Evolutionary conservation across 305 asterid genomes (phyloP).

Genomic region (Fraxinus baroniana): DNA sequence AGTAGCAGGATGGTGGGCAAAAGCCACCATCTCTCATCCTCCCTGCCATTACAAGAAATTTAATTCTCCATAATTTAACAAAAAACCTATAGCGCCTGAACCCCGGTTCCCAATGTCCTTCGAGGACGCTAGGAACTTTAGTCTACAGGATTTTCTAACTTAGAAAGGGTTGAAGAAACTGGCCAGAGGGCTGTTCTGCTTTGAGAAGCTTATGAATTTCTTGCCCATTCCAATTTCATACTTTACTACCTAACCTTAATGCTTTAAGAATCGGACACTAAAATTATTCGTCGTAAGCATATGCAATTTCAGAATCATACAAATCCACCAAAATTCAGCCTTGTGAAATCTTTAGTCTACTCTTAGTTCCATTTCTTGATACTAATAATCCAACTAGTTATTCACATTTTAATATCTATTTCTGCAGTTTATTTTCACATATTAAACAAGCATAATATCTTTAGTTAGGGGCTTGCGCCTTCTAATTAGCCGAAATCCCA

Average conservation of each 20-base stretch:
- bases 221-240: neutral
- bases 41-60: constrained; percentile 53
- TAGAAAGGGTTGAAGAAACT: neutral
- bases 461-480: neutral
- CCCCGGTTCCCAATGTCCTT: neutral
- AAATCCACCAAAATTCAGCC: neutral
- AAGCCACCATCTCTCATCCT: constrained; percentile 86
- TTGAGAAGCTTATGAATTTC: neutral
- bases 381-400: neutral
- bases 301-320: neutral
- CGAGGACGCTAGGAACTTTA: neutral
- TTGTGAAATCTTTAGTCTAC: neutral
- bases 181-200: neutral
- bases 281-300: neutral
- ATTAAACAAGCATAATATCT: neutral
- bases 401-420: neutral
- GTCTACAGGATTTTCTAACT: neutral
- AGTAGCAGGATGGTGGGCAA: constrained; percentile 76
- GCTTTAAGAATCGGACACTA: neutral
- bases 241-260: neutral
- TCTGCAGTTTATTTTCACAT: neutral
- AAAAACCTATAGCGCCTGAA: neutral
- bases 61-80: neutral
- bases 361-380: neutral
- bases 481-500: neutral